These are phyloP conservation scores for Cadophora sp. DNA, from an alignment of 2,329 filamentous ascomycete genomes.

Conservation along the genomic window DNA sequence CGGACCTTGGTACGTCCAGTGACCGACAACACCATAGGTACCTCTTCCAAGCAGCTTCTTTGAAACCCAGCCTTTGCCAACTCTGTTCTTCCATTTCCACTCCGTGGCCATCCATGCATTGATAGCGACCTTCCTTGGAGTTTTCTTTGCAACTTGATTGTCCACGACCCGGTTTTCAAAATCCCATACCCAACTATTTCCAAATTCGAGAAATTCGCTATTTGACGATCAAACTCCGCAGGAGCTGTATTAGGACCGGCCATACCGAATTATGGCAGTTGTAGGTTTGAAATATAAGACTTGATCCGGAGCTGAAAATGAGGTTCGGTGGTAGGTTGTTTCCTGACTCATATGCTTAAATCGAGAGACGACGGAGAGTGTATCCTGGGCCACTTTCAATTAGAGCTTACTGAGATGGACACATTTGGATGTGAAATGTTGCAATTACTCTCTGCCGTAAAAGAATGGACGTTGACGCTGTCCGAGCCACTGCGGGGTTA, in stretches of 20 bases:
- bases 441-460: too few relatives aligned
- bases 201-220: background rate
- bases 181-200: slow-evolving; percentile 12
- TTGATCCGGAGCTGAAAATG: background rate
- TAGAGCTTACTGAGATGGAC: too few relatives aligned
- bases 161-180: background rate
- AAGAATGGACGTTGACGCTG: too few relatives aligned
- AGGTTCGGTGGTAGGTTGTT: background rate
- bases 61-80: slow-evolving; percentile 17
- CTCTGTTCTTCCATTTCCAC: slow-evolving; percentile 13
- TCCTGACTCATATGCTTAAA: background rate
- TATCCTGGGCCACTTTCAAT: too few relatives aligned
- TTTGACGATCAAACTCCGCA: background rate
- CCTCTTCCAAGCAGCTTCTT: slow-evolving; percentile 19
- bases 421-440: too few relatives aligned
- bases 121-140: background rate
- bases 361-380: too few relatives aligned
- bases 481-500: too few relatives aligned
- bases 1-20: slow-evolving; percentile 26
- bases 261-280: background rate
- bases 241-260: background rate
- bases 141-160: background rate
- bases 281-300: background rate
- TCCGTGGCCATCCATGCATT: slow-evolving; percentile 8
- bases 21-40: slow-evolving; percentile 25